phyloP scores from a whole-genome alignment of 164 flowering plant genomes.

The Nymphaea colorata region DNA sequence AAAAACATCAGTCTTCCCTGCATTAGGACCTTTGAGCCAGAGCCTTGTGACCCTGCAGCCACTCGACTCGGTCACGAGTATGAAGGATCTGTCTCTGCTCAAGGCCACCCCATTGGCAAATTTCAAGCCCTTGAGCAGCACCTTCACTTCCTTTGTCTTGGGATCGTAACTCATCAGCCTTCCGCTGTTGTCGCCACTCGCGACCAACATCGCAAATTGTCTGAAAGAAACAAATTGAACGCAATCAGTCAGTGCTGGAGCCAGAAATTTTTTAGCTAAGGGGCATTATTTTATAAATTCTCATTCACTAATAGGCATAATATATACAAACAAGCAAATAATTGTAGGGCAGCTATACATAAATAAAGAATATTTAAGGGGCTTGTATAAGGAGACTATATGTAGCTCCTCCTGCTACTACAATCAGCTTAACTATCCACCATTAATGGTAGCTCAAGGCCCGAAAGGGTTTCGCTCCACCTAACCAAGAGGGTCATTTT shows the following conservation, averaged over 20 bases:
- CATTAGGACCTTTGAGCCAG: conserved; percentile 13
- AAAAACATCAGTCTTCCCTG: conserved; percentile 6
- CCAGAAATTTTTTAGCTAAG: neutral
- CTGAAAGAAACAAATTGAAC: neutral
- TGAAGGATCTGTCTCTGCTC: conserved; percentile 18
- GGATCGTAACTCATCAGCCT: conserved; percentile 33
- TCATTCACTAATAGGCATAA: no score
- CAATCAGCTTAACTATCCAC: no score
- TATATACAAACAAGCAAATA: no score
- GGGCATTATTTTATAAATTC: no score
- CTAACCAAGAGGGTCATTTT: no score
- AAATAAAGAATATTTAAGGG: no score
- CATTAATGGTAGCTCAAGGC: no score
- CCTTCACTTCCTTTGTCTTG: conserved; percentile 11
- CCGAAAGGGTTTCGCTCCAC: no score
- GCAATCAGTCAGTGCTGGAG: neutral
- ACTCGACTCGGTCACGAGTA: conserved; percentile 26
- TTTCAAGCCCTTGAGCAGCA: conserved; percentile 10
- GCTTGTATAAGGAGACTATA: no score
- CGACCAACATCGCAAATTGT: conserved; percentile 1
- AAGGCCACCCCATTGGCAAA: conserved; percentile 39
- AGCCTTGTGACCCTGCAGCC: neutral
- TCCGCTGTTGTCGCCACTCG: conserved; percentile 26
- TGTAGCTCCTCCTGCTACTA: no score
- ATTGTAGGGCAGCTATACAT: no score